Base-by-base conservation (phyloP, 441 rosid species). In the Biscutella auriculata region DNA sequence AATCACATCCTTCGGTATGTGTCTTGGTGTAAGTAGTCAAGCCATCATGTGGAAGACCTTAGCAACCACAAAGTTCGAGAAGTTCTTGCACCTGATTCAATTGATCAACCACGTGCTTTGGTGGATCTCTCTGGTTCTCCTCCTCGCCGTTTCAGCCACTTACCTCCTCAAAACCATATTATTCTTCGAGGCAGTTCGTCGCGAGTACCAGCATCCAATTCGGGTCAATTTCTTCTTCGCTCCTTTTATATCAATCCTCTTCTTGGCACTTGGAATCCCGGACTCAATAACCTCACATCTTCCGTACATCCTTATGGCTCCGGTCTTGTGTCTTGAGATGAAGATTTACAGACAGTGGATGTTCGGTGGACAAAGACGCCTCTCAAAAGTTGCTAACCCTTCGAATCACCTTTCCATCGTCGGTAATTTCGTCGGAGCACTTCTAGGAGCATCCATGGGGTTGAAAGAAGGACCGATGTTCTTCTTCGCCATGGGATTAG, bases 301-400 rank as follows among this genome's bases (percentile, higher is more conserved):
- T 47, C 90, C 73, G 96, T 92, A 88, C 63, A 45, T 88, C 53
- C 78, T 92, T 3, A 88, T 92, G 94, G 51, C 82, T 13, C 98
- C 98, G 0, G 36, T 85, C 53, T 76, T 92, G 50, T 57, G 62
- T 51, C 78, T 88, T 3, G 96, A 85, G 74, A 82, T 92, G 30
- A 92, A 88, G 59, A 85, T 92, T 21, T 92, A 92, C 19, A 96
- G 98, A 33, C 98, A 92, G 58, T 92, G 96, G 98, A 86, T 92
- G 88, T 85, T 85, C 0, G 93, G 95, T 5, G 95, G 98, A 1
- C 92, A 82, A 53, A 39, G 96, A 44, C 73, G 96, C 68, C 96
- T 87, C 41, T 91, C 96, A 1, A 83, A 82, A 60, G 96, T 91
- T 37, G 98, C 98, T 7, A 91, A 91, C 42, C 95, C 96, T 41